These are phyloP conservation scores for Dunaliella salina DNA, from an alignment of 163 green algal genomes.

Conservation along the genomic window DNA sequence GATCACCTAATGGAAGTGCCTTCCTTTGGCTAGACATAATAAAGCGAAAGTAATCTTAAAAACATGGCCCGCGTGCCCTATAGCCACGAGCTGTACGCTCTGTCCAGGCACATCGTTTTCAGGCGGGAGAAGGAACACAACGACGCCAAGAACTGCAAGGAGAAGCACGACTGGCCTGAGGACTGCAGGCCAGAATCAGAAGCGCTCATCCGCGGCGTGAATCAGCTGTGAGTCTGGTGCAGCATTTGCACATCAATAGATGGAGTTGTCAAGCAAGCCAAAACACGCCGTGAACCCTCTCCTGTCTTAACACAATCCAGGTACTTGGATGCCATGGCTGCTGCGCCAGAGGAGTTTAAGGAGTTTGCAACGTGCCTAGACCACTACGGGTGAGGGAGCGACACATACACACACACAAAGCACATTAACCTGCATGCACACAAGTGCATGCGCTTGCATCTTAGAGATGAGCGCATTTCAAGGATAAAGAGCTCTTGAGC, in stretches of 20 bases:
- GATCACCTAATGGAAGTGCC: no score
- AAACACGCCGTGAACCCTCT: no score
- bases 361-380: slow-evolving; percentile 46
- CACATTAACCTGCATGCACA: no score
- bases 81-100: slow-evolving; percentile 45
- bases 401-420: no score
- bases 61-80: slow-evolving; percentile 36
- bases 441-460: no score
- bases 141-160: slow-evolving; percentile 38
- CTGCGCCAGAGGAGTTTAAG: slow-evolving; percentile 42
- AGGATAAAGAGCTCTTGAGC: background rate
- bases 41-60: no score
- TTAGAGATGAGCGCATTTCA: no score
- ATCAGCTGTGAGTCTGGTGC: slow-evolving; percentile 42
- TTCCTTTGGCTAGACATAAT: no score
- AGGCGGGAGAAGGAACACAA: slow-evolving; percentile 49
- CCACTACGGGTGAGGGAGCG: slow-evolving; percentile 40
- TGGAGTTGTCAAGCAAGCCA: no score
- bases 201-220: slow-evolving; percentile 41
- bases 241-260: no score
- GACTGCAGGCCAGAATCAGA: slow-evolving; percentile 50
- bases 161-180: slow-evolving; percentile 46
- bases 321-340: slow-evolving; percentile 46
- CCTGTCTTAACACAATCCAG: slow-evolving; percentile 21
- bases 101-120: slow-evolving; percentile 49